Evolutionary conservation across 75 land plant species (phyloP), one percentile per base, ranked within the genome.

Genomic region (Sequoia sempervirens): DNA sequence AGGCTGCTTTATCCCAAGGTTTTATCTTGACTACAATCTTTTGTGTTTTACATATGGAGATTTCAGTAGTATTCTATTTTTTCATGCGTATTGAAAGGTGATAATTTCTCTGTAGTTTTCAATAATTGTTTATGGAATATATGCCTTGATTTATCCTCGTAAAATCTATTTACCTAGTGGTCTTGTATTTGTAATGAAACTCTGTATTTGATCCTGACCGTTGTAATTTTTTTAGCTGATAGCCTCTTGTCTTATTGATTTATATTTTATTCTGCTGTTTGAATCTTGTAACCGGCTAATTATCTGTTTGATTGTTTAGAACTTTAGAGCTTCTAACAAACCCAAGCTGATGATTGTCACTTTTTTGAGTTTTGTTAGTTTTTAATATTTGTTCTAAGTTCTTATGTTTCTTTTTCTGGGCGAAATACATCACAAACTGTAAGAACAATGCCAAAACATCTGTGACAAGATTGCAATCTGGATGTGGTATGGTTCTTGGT

Each of bases 1-100:
- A 85, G 50, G 53, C 52, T 85, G 54, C 45, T 28, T 73, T 10
- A 82, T 53, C 86, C 86, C 2, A 36, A 61, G 85, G 86, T 85
- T 4, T 50, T 58, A 18, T 80, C 45, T 40, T 30, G 26, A 38
- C 36, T 34, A 11, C 17, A 69, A 69, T 30, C 38, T 36, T n/a
- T 53, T 47, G 41, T 43, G 53, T 47, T 54, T 43, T 53, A 56
- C 61, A 56, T 56, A 20, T 20, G 20, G 23, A 18, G 26, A 5
- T 47, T 81, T 18, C 41, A n/a, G 0, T 68, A 10, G 28, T 68
- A 10, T 68, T n/a, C 72, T 68, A 68, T 30, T 30, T 9, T 30
- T 28, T 50, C 53, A 50, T 50, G 53, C 13, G 53, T 50, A 8
- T 68, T 28, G 8, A n/a, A 30, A n/a, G 72, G 12, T 9, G 8